Evolutionary conservation across 1,139 yeast genomes (phyloP).

Genomic region (Meyerozyma smithsonii): DNA sequence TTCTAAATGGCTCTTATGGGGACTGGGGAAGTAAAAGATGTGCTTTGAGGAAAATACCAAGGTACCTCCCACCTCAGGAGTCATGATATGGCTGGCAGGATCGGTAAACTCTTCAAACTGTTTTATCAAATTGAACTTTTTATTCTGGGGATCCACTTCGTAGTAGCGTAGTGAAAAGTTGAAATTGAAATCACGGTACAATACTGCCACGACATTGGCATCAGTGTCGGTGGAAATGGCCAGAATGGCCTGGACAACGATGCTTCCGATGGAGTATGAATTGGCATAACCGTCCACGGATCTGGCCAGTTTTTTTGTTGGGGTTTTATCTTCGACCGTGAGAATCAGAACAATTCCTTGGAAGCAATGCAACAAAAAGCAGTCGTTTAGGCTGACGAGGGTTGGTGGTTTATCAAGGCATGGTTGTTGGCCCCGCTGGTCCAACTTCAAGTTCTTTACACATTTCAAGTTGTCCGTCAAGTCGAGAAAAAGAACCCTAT

Average conservation of each 20-base stretch:
- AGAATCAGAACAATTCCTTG: conserved; percentile 26
- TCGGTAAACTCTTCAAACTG: conserved; percentile 34
- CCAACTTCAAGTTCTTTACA: conserved; percentile 11
- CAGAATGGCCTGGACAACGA: conserved; percentile 24
- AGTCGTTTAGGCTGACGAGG: conserved; percentile 16
- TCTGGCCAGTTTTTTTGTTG: conserved; percentile 2
- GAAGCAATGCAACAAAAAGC: conserved; percentile 24
- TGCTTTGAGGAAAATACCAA: conserved; percentile 26
- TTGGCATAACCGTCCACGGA: conserved; percentile 10
- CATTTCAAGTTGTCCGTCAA: not conserved
- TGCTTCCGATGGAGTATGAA: conserved; percentile 23
- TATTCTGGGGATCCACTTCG: conserved; percentile 9
- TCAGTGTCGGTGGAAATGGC: conserved; percentile 16
- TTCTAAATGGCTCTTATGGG: conserved; percentile 11
- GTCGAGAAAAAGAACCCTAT: not conserved
- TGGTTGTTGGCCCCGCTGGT: conserved; percentile 25
- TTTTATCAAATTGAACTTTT: conserved; percentile 9
- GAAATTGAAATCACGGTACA: conserved; percentile 35
- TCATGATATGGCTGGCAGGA: conserved; percentile 27
- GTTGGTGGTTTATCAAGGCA: conserved; percentile 23
- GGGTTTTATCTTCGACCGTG: conserved; percentile 9
- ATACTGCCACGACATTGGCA: conserved; percentile 19
- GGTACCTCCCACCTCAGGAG: conserved; percentile 25
- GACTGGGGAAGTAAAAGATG: conserved; percentile 29
- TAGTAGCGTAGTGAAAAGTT: conserved; percentile 30